Conservation (phyloP, 208 protist genomes). For the Trichomonas vaginalis region DNA sequence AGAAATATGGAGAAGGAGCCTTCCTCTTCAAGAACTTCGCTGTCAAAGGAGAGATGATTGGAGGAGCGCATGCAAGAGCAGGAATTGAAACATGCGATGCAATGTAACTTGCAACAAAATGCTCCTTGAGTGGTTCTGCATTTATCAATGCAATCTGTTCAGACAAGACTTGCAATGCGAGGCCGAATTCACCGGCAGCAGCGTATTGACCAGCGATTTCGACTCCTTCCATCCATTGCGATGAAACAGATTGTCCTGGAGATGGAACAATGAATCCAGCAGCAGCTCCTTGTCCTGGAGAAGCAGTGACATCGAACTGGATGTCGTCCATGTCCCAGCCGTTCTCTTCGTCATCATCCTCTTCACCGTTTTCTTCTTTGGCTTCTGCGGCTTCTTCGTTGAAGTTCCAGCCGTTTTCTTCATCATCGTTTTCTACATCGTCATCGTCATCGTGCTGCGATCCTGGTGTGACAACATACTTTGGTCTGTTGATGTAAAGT, state of each 20-base stretch:
- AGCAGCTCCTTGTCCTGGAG: neutral
- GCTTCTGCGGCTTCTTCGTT: neutral
- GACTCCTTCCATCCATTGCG: neutral
- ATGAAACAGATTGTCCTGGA: neutral
- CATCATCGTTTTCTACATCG: neutral
- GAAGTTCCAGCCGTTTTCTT: neutral
- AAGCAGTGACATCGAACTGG: neutral
- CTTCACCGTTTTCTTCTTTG: neutral
- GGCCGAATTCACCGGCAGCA: neutral
- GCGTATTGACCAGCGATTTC: neutral
- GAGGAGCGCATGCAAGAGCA: neutral
- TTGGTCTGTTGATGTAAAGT: neutral
- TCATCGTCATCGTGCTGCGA: neutral
- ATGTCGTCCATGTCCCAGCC: neutral
- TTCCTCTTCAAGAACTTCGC: neutral
- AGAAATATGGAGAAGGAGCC: neutral
- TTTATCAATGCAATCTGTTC: neutral
- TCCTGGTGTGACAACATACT: neutral
- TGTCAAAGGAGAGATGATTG: neutral
- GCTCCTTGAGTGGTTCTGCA: neutral
- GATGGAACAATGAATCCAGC: neutral
- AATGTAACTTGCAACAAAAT: neutral
- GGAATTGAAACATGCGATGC: neutral
- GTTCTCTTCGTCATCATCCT: neutral
- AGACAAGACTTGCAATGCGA: neutral